Percentiles rank a stretch among this genome's conserved stretches.
phyloP scores from a whole-genome alignment of 2,329 filamentous ascomycete species.

The Zymoseptoria ardabiliae region DNA sequence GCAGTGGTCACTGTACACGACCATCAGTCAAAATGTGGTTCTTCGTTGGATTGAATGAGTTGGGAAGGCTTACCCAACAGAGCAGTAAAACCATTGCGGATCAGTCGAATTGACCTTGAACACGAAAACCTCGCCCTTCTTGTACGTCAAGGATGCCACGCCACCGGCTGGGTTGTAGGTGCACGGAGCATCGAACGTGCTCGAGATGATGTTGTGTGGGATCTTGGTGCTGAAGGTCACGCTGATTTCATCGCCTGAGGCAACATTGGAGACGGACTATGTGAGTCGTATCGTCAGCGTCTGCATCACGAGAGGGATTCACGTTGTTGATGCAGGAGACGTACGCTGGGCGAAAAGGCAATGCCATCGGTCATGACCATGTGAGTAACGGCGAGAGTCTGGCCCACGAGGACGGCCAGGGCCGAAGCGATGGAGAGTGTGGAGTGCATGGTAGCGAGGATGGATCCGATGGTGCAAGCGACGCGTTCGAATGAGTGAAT shows the following conservation, averaged over 20 bases:
- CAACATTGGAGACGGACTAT: constrained; percentile 1
- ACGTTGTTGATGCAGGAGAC: not conserved
- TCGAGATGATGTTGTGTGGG: constrained; percentile 3
- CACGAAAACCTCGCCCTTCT: constrained; percentile 3
- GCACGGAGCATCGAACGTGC: constrained; percentile 3
- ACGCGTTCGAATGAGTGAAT: not conserved
- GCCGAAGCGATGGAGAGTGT: constrained; percentile 3
- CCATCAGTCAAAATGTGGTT: not conserved
- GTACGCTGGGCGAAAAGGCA: constrained; percentile 3
- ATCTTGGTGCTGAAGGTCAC: constrained; percentile 2
- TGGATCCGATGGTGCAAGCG: not conserved
- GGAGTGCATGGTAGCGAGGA: constrained; percentile 2
- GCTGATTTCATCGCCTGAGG: constrained; percentile 3
- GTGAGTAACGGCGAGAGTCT: constrained; percentile 2
- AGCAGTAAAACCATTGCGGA: constrained; percentile 3
- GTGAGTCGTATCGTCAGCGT: not conserved
- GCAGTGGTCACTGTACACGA: constrained; percentile 1
- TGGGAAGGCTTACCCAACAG: not conserved
- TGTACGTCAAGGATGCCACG: constrained; percentile 3
- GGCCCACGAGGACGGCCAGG: not conserved
- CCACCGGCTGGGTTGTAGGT: constrained; percentile 2
- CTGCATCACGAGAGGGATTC: no score
- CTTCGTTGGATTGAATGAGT: not conserved
- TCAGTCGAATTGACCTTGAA: constrained; percentile 7
- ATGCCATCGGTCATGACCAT: constrained; percentile 1